These are phyloP conservation scores for Pythium vanterpoolii DNA, from an alignment of 352 stramenopile genomes.

Conservation along the genomic window DNA sequence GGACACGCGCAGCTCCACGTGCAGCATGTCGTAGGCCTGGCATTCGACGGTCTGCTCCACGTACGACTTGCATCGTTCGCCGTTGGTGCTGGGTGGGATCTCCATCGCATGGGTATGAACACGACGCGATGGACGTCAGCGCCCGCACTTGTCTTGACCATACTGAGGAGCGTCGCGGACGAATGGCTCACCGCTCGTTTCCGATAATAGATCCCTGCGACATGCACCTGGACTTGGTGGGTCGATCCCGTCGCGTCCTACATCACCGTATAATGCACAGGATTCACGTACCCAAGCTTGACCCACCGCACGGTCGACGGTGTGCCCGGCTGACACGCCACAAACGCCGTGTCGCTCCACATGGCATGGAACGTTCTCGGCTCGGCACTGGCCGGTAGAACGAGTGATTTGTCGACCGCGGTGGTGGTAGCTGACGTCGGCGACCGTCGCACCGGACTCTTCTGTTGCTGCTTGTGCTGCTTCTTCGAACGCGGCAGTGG, in stretches of 20 bases:
- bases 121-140: not conserved
- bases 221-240: not conserved
- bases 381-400: not conserved
- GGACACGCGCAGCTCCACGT: not conserved
- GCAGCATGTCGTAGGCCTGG: conserved; percentile 2
- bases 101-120: not conserved
- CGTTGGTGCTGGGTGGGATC: not conserved
- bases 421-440: not conserved
- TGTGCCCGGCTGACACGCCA: not conserved
- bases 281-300: not conserved
- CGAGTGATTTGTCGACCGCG: not conserved
- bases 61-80: conserved; percentile 5
- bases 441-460: not conserved
- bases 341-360: not conserved
- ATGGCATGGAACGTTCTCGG: not conserved
- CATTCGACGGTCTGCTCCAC: conserved; percentile 1
- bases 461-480: not conserved
- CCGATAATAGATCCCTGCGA: conserved; percentile 37
- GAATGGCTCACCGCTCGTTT: conserved; percentile 41
- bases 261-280: not conserved
- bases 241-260: not conserved
- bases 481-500: not conserved
- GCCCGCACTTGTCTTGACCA: conserved; percentile 10
- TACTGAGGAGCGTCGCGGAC: conserved; percentile 21
- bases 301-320: conserved; percentile 4